phyloP scores from a whole-genome alignment of 208 protist genomes.

The Leishmania mexicana region DNA sequence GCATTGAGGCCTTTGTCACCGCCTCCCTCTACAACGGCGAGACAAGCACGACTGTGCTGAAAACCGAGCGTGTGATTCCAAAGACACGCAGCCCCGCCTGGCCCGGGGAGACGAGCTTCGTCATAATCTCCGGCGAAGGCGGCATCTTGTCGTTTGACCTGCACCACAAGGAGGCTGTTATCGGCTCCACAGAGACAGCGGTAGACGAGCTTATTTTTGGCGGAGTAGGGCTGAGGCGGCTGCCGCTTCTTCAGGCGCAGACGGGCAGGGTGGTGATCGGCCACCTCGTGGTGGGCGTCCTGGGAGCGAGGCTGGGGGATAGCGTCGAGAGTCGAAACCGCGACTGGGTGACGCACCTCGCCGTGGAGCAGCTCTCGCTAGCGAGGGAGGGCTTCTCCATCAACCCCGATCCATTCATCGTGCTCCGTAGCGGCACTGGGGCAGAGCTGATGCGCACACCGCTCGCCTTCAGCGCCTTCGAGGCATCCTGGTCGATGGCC shows the following conservation, averaged over 20 bases:
- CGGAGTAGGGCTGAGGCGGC: slow-evolving; percentile 58
- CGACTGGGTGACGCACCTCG: slow-evolving; percentile 55
- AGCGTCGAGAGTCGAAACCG: slow-evolving; percentile 32
- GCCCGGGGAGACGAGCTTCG: slow-evolving; percentile 55
- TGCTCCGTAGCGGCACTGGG: slow-evolving; percentile 55
- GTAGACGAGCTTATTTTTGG: slow-evolving; percentile 85
- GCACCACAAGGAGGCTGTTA: slow-evolving; percentile 66
- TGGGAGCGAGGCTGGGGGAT: slow-evolving; percentile 42
- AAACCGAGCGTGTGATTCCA: slow-evolving; percentile 53
- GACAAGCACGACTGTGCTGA: slow-evolving; percentile 41
- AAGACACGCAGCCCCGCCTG: slow-evolving; percentile 83
- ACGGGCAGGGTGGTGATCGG: slow-evolving; percentile 61
- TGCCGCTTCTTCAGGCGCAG: slow-evolving; percentile 57
- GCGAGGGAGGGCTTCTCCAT: slow-evolving; percentile 38
- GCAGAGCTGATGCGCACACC: slow-evolving; percentile 64
- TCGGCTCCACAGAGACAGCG: slow-evolving; percentile 58
- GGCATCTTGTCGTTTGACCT: slow-evolving; percentile 75
- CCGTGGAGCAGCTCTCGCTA: slow-evolving; percentile 58
- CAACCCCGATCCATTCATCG: slow-evolving; percentile 79
- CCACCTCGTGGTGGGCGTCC: slow-evolving; percentile 57
- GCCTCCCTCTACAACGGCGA: slow-evolving; percentile 54
- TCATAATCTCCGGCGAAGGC: slow-evolving; percentile 50
- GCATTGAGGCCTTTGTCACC: slow-evolving; percentile 70
- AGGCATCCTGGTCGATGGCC: slow-evolving; percentile 50
- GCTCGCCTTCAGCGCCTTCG: slow-evolving; percentile 49